Evolutionary conservation across 2,329 filamentous ascomycete genomes (phyloP).

Genomic region (Pseudopithomyces maydicus): DNA sequence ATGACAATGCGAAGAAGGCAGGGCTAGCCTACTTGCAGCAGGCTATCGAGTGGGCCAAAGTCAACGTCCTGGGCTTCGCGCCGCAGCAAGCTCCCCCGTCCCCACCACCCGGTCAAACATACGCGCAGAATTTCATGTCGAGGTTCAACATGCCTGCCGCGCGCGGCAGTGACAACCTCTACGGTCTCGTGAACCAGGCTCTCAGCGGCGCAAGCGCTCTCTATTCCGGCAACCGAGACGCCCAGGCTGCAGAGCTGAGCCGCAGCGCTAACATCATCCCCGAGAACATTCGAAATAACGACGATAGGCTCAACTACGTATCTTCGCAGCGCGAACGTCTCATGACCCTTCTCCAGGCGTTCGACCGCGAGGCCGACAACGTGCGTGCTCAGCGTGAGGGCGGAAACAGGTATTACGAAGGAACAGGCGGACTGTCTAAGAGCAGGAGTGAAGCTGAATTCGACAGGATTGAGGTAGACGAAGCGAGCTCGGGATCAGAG

Average conservation of each 20-base stretch:
- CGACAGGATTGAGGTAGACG: constrained; percentile 78
- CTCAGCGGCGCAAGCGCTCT: constrained; percentile 66
- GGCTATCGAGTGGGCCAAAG: constrained; percentile 64
- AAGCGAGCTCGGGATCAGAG: constrained; percentile 57
- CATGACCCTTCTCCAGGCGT: constrained; percentile 72
- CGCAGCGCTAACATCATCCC: constrained; percentile 72
- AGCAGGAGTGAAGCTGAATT: constrained; percentile 88
- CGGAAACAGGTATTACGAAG: constrained; percentile 53
- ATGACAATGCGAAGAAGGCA: constrained; percentile 76
- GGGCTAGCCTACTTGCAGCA: constrained; percentile 66
- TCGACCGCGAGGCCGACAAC: constrained; percentile 77
- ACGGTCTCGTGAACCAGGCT: constrained; percentile 75
- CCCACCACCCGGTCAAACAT: constrained; percentile 57
- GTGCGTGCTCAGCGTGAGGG: constrained; percentile 51
- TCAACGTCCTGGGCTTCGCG: constrained; percentile 78
- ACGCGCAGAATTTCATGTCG: constrained; percentile 81
- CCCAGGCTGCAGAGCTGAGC: constrained; percentile 57
- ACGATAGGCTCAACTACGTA: constrained; percentile 76
- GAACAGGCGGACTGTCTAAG: constrained; percentile 66
- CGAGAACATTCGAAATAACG: constrained; percentile 64
- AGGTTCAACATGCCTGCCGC: constrained; percentile 83
- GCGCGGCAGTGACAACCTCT: constrained; percentile 72
- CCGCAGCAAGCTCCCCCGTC: constrained; percentile 59
- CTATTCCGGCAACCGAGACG: constrained; percentile 44
- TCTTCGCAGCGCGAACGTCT: constrained; percentile 79